Evolutionary conservation across 1,139 yeast species (phyloP).

Genomic region (Zygosaccharomyces sapae): DNA sequence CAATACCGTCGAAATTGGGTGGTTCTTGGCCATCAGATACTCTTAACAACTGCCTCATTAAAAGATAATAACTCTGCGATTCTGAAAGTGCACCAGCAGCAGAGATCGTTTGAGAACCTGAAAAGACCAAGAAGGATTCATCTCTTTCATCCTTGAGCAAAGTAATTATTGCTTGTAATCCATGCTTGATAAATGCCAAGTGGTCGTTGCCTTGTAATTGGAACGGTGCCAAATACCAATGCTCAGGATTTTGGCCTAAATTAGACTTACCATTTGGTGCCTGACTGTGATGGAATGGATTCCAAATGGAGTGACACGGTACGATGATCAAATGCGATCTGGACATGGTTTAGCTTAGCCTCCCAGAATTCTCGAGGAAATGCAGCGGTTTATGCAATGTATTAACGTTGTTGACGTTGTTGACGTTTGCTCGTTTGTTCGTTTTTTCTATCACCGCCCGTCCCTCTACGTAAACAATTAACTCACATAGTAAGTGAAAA

Average conservation of each 20-base stretch:
- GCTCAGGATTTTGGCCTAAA: slow-evolving; percentile 43
- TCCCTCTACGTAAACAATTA: too few species aligned
- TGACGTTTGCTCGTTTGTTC: too few species aligned
- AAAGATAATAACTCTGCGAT: slow-evolving; percentile 49
- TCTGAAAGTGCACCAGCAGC: slow-evolving; percentile 55
- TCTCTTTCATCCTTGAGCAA: slow-evolving; percentile 37
- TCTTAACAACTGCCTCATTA: slow-evolving; percentile 24
- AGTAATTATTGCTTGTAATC: slow-evolving; percentile 39
- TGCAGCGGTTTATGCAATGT: too few species aligned
- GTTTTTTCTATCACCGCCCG: too few species aligned
- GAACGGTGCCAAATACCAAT: slow-evolving; percentile 65
- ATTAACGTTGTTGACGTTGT: too few species aligned
- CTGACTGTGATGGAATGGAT: slow-evolving; percentile 22
- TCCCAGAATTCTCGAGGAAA: too few species aligned
- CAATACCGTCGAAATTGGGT: slow-evolving; percentile 13
- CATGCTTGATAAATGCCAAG: slow-evolving; percentile 61
- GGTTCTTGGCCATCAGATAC: slow-evolving; percentile 10
- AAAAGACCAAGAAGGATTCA: slow-evolving; percentile 42
- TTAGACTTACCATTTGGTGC: slow-evolving; percentile 20
- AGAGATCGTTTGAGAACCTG: slow-evolving; percentile 71
- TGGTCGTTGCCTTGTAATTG: slow-evolving; percentile 70
- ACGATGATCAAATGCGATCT: slow-evolving; percentile 45
- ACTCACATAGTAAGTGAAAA: slow-evolving; percentile 1
- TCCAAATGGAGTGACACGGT: slow-evolving; percentile 72
- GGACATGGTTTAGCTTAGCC: neutral